Conservation (phyloP, 192 early-diverging fungal genomes). For the Radiomyces spectabilis region DNA sequence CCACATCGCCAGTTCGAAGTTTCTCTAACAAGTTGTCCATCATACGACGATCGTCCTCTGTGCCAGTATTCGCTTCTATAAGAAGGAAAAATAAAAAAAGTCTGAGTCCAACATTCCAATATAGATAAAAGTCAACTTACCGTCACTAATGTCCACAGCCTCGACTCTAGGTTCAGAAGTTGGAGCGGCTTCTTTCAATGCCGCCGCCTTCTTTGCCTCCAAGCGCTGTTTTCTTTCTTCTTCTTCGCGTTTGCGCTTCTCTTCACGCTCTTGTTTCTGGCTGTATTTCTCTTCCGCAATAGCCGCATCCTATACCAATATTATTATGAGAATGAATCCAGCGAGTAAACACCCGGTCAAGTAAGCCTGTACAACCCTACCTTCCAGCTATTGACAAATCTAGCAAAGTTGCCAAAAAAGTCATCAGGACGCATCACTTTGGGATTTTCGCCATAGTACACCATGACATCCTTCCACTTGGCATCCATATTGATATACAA, state of each 20-base stretch:
- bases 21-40: conserved; percentile 70
- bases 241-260: conserved; percentile 6
- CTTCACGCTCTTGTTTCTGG: conserved; percentile 9
- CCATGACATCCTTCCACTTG: conserved; percentile 56
- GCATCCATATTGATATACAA: conserved; percentile 59
- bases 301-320: background rate
- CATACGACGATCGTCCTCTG: conserved; percentile 54
- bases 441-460: conserved; percentile 65
- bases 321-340: background rate
- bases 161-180: conserved; percentile 1
- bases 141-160: conserved; percentile 12
- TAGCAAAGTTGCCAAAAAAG: conserved; percentile 73
- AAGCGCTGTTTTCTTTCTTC: background rate
- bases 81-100: background rate
- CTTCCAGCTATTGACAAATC: conserved; percentile 61
- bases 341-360: background rate
- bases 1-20: conserved; percentile 52
- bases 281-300: conserved; percentile 3
- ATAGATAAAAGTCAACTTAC: background rate
- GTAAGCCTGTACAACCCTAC: conserved; percentile 11
- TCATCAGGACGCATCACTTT: conserved; percentile 63
- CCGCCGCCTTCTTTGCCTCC: background rate
- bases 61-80: conserved; percentile 23
- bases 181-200: background rate
- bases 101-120: too few relatives aligned